Evolutionary conservation across 371 early-diverging fungal species (phyloP).

Genomic region (Rhizopus microsporus): DNA sequence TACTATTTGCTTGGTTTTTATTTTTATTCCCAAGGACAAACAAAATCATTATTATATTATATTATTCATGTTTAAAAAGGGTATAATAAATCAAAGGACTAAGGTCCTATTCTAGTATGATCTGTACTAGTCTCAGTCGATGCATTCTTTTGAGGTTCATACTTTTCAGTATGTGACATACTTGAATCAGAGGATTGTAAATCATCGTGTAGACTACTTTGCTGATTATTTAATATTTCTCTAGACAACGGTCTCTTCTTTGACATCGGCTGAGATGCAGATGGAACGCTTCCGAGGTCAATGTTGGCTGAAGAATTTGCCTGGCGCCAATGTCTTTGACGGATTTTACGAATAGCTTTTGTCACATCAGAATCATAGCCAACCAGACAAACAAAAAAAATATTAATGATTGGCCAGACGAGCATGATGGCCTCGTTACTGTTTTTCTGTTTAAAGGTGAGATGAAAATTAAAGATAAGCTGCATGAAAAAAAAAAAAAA

Average conservation of each 20-base stretch:
- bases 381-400: constrained; percentile 33
- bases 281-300: constrained; percentile 8
- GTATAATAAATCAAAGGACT: neutral
- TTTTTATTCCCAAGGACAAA: too few species aligned
- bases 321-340: constrained; percentile 18
- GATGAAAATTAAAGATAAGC: neutral
- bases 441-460: constrained; percentile 9
- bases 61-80: too few species aligned
- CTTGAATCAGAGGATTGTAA: neutral
- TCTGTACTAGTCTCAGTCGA: neutral
- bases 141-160: neutral
- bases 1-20: too few species aligned
- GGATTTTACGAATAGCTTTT: constrained; percentile 26
- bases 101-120: neutral
- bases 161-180: neutral
- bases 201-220: neutral
- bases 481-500: neutral
- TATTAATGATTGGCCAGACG: constrained; percentile 43
- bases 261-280: neutral
- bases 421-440: constrained; percentile 26
- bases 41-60: too few species aligned
- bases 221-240: neutral
- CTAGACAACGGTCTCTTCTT: neutral
- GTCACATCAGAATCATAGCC: constrained; percentile 50
- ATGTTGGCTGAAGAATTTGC: constrained; percentile 7